Base-by-base conservation (phyloP, 2,329 filamentous ascomycete species). In the Berkeleyomyces rouxiae region DNA sequence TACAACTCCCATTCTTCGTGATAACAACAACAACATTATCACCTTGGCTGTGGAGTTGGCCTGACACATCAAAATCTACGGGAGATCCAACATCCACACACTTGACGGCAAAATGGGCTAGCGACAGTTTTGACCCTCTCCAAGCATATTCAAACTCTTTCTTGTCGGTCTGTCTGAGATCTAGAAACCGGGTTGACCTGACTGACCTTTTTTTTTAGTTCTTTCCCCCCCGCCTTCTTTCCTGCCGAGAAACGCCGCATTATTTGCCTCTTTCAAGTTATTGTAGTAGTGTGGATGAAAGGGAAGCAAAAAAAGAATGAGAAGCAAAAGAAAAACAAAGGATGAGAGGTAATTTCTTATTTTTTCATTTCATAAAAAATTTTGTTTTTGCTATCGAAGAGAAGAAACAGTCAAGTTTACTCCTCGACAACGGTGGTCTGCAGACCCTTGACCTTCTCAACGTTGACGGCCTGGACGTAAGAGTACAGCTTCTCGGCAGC, bases 401-500 rank as follows among this genome's bases (percentile, higher is more conserved):
- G 49, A 57, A 60, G 46, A 63, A 65, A 65, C 63, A 61, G 60
- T 58, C 10, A 65, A 65, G 63, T 74, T 80, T 84, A 82, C 75
- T 86, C 83, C 78, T 86, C 83, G 68, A 99, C 92, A 72, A 95
- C 82, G 72, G 87, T 84, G 70, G 93, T 99, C 75, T 88, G 84
- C 71, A 99, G 87, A 78, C 93, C 92, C 89, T 96, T 97, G 78
- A 90, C 85, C 80, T 95, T 88, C 89, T 97, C 96, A 76, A 97
- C 91, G 79, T 96, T 96, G 77, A 99, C 93, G 72, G 93, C 93
- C 86, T 99, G 92, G 71, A 99, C 93, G 81, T 96, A 96, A 78
- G 88, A 93, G 87, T 97, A 99, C 70, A 99, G 86, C 85, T 95
- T 96, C 86, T 99, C 90, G 84, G 96, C 96, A 77, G 95, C 93